Evolutionary conservation across 352 stramenopile species (phyloP), one percentile per base, ranked within the genome.

Genomic region (Achlya hypogyna): DNA sequence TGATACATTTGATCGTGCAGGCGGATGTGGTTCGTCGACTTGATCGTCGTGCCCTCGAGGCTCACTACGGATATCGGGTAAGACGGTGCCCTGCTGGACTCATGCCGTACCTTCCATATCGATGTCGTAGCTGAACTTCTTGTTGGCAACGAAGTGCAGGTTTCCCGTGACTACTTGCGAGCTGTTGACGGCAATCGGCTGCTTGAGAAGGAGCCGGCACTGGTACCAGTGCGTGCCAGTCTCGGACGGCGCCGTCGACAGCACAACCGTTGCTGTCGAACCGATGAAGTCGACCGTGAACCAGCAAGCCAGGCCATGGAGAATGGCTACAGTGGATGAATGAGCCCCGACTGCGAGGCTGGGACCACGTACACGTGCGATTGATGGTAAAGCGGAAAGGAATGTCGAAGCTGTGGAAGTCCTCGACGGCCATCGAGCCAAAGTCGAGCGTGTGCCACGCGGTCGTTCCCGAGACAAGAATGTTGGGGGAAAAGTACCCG

Each of bases 221-320:
- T 98, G 95, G 71, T 98, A 98, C 86, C 84, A 95, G 69, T 93
- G 84, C 34, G 86, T 93, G 35, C 83, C 84, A 20, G 75, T 72
- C 22, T 85, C 78, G 16, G 89, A 78, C 1, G 82, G 84, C 18
- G 76, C 83, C 14, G 92, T 98, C 67, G 79, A 95, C 16, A 98
- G 80, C 51, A 92, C 80, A 8, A 98, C 79, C 5, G 77, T 75
- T 9, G 85, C 72, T 28, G 81, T 79, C 18, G 80, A 91, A 3
- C 96, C 96, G 42, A 88, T 78, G 69, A 99, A 99, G 72, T 99
- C 94, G 28, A 98, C 89, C 4, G 95, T 98, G 76, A 99, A 99
- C 98, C 98, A 99, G 69, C 96, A 98, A 23, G 95, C 97, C 52
- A 99, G 87, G 5, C 96, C 98, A 74, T 97, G 97, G 65, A 99